phyloP scores from a whole-genome alignment of 177 flowering plant genomes.

The Telopea speciosissima region DNA sequence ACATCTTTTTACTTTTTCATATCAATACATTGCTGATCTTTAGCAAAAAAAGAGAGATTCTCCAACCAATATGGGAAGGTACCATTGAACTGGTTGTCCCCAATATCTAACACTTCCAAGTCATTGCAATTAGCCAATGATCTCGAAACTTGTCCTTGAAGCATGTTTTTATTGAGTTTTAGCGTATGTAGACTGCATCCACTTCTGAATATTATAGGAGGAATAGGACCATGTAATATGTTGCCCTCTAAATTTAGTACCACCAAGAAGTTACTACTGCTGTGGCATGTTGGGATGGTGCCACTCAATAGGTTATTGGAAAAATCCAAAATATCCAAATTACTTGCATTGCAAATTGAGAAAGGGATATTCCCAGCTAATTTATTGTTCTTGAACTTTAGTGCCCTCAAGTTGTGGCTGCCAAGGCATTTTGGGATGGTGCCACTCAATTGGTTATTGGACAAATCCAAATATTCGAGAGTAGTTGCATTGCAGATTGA shows the following conservation, averaged over 20 bases:
- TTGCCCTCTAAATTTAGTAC: conserved; percentile 8
- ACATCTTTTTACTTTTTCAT: too few species aligned
- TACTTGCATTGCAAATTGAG: too few species aligned
- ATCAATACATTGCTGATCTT: too few species aligned
- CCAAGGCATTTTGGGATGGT: not conserved
- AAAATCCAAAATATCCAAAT: not conserved
- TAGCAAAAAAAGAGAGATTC: conserved; percentile 8
- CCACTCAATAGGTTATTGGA: conserved; percentile 15
- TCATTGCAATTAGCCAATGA: conserved; percentile 5
- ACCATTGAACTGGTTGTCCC: conserved; percentile 10
- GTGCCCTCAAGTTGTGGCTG: too few species aligned
- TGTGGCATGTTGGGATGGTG: not conserved
- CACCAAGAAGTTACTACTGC: not conserved
- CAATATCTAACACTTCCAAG: conserved; percentile 9
- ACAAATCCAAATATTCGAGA: too few species aligned
- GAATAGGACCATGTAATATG: conserved; percentile 10
- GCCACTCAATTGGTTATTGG: not conserved
- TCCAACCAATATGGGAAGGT: conserved; percentile 24
- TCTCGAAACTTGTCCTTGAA: conserved; percentile 12
- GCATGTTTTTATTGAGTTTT: conserved; percentile 4
- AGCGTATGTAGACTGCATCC: conserved; percentile 1
- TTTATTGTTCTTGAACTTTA: too few species aligned
- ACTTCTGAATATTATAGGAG: not conserved
- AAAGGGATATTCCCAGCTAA: too few species aligned
- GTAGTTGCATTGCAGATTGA: too few species aligned